phyloP scores from a whole-genome alignment of 208 protist species.

The Leishmania major region DNA sequence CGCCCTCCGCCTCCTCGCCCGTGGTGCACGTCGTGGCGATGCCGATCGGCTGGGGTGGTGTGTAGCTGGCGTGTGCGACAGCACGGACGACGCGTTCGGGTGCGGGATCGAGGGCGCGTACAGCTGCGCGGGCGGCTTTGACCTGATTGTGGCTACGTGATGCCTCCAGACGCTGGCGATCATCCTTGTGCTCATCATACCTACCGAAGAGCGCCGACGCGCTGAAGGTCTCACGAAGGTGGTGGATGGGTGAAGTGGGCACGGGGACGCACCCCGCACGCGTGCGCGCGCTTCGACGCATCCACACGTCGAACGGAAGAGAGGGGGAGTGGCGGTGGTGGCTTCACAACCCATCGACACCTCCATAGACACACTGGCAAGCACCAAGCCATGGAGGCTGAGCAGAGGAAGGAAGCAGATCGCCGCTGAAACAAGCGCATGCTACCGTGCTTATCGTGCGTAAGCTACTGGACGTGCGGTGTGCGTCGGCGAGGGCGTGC shows the following conservation, averaged over 20 bases:
- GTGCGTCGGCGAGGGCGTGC: too few species aligned
- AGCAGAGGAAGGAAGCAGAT: background rate
- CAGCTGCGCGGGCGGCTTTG: conserved; percentile 23
- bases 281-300: too few species aligned
- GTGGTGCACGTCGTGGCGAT: conserved; percentile 21
- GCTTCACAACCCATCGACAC: background rate
- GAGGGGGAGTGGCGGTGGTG: too few species aligned
- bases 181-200: conserved; percentile 17
- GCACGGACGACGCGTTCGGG: conserved; percentile 4
- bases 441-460: background rate
- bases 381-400: background rate
- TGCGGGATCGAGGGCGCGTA: background rate
- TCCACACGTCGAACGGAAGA: background rate
- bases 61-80: conserved; percentile 31
- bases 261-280: background rate
- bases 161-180: conserved; percentile 32
- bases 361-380: background rate
- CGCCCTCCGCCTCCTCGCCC: conserved; percentile 20
- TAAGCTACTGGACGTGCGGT: background rate
- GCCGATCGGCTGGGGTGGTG: conserved; percentile 40
- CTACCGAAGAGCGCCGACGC: background rate
- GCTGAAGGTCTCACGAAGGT: background rate
- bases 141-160: conserved; percentile 43
- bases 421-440: background rate
- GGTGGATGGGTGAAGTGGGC: background rate